Evolutionary conservation across 2,329 filamentous ascomycete genomes (phyloP).

Genomic region (Macroventuria anomochaeta): DNA sequence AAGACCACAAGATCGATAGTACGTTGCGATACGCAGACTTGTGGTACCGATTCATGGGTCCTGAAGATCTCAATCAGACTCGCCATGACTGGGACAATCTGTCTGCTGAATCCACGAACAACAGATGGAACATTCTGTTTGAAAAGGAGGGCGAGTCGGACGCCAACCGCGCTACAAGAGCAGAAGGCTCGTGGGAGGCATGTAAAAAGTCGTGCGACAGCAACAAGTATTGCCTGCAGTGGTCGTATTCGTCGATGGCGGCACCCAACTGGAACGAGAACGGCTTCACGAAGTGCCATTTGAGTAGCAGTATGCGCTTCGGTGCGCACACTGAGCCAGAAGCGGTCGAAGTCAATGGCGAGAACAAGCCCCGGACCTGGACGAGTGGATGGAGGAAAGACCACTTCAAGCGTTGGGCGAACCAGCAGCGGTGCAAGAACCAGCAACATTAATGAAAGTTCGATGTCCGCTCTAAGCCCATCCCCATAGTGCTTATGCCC

Average conservation of each 20-base stretch:
- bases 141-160: constrained; percentile 25
- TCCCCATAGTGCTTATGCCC: neutral
- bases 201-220: constrained; percentile 38
- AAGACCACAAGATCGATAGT: constrained; percentile 23
- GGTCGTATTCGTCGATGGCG: constrained; percentile 39
- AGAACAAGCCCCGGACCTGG: constrained; percentile 25
- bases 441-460: constrained; percentile 20
- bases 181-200: constrained; percentile 37
- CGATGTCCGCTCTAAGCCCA: neutral
- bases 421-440: constrained; percentile 37
- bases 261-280: constrained; percentile 42
- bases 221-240: constrained; percentile 42
- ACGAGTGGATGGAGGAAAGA: constrained; percentile 43
- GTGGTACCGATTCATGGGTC: constrained; percentile 38
- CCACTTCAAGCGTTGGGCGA: constrained; percentile 36
- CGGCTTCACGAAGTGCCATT: constrained; percentile 41
- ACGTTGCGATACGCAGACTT: constrained; percentile 37
- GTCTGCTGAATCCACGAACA: constrained; percentile 36
- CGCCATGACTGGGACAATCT: constrained; percentile 46
- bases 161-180: constrained; percentile 22
- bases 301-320: constrained; percentile 42
- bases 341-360: constrained; percentile 20
- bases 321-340: constrained; percentile 26
- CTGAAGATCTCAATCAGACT: constrained; percentile 31
- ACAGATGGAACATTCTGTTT: constrained; percentile 45